Percentiles rank a stretch among this genome's conserved stretches.
phyloP scores from a whole-genome alignment of 164 flowering plant species.

The Nymphaea thermarum region DNA sequence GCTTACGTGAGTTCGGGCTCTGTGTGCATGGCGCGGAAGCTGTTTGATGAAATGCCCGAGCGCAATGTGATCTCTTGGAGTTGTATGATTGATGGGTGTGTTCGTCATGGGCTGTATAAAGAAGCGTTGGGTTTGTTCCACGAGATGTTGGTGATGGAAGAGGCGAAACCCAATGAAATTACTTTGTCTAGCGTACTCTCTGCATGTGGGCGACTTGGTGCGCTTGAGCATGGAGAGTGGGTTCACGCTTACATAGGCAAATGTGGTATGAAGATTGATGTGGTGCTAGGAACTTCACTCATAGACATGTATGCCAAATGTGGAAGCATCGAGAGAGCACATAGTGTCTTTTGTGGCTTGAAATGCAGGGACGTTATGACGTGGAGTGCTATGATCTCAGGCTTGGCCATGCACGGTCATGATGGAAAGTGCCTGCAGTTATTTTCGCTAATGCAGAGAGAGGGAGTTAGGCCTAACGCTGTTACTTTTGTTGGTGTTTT shows the following conservation, averaged over 20 bases:
- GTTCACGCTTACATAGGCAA: slow-evolving; percentile 23
- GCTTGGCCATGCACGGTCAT: slow-evolving; percentile 27
- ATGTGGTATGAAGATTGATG: slow-evolving; percentile 15
- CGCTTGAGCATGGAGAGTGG: slow-evolving; percentile 27
- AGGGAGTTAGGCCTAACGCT: slow-evolving; percentile 20
- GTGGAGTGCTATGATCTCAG: slow-evolving; percentile 30
- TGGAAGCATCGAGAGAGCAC: slow-evolving; percentile 30
- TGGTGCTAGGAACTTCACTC: slow-evolving; percentile 30
- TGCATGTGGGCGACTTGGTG: slow-evolving; percentile 25
- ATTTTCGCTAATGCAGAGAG: slow-evolving; percentile 16
- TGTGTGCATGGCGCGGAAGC: slow-evolving; percentile 11
- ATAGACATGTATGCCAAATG: slow-evolving; percentile 81
- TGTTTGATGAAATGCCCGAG: slow-evolving; percentile 26
- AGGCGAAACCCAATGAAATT: slow-evolving; percentile 18
- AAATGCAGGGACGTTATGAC: slow-evolving; percentile 29
- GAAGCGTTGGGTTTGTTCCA: slow-evolving; percentile 21
- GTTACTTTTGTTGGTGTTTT: slow-evolving; percentile 25
- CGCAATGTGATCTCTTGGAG: slow-evolving; percentile 32
- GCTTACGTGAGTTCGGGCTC: slow-evolving; percentile 12
- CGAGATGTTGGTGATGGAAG: slow-evolving; percentile 17
- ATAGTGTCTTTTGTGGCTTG: slow-evolving; percentile 14
- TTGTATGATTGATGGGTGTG: slow-evolving; percentile 30
- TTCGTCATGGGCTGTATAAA: slow-evolving; percentile 10
- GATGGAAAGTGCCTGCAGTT: slow-evolving; percentile 14
- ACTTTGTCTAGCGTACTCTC: slow-evolving; percentile 22